Conservation (phyloP, 2,329 filamentous ascomycete genomes). For the Cercospora sojina region DNA sequence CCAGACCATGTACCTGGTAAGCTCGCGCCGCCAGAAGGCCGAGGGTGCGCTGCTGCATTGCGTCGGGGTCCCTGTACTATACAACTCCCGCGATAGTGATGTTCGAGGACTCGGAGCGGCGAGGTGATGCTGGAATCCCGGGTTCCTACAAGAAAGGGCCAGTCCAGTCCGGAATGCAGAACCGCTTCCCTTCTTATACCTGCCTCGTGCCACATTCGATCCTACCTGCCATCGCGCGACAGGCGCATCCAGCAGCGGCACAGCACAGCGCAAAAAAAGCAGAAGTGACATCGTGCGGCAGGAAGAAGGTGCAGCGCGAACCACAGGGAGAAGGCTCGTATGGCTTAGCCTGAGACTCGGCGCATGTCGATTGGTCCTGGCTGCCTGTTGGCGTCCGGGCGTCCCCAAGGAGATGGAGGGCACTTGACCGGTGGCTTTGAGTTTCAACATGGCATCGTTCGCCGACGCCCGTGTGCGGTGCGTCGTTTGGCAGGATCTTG, state of each 20-base stretch:
- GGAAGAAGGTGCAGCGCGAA: not conserved
- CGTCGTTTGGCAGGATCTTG: not conserved
- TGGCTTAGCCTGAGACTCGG: not conserved
- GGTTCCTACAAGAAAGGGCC: not conserved
- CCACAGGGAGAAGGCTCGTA: not conserved
- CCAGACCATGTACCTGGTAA: slow-evolving; percentile 10
- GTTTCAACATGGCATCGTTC: not conserved
- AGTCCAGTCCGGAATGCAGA: not conserved
- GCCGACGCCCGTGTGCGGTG: not conserved
- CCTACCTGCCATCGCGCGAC: not conserved
- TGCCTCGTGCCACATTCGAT: not conserved
- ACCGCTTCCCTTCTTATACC: not conserved
- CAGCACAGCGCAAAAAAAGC: not conserved
- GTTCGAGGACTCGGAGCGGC: not conserved
- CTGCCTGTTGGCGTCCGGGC: not conserved
- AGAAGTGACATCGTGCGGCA: not conserved
- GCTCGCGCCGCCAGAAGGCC: slow-evolving; percentile 13
- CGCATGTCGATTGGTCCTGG: not conserved
- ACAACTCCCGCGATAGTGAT: not conserved
- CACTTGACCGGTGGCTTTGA: not conserved
- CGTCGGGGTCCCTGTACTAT: not conserved
- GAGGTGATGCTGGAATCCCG: not conserved
- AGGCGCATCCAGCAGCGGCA: not conserved
- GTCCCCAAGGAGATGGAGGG: not conserved
- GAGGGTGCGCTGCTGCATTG: slow-evolving; percentile 12